phyloP scores from a whole-genome alignment of 768 basidiomycete genomes.

The Boletus tomentosulus region DNA sequence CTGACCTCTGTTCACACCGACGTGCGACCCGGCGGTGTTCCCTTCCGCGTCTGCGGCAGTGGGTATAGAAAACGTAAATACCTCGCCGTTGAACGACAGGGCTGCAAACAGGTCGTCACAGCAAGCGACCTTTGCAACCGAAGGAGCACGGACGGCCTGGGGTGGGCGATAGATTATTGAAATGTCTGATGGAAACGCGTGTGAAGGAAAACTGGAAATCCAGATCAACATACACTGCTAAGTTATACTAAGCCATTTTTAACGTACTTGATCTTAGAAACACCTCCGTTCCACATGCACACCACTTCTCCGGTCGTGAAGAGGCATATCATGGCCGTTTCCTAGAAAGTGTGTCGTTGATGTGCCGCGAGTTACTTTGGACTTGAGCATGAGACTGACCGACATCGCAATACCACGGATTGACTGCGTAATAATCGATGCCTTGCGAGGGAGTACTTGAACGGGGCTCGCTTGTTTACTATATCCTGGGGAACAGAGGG shows the following conservation, averaged over 20 bases:
- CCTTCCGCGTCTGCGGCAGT: conserved; percentile 30
- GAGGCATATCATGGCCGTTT: conserved; percentile 78
- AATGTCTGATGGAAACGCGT: conserved; percentile 73
- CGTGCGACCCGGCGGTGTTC: conserved; percentile 1
- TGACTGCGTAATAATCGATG: conserved; percentile 68
- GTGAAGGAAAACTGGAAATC: conserved; percentile 61
- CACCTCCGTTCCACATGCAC: conserved; percentile 73
- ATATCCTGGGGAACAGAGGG: conserved; percentile 49
- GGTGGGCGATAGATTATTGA: conserved; percentile 72
- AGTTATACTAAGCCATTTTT: not conserved
- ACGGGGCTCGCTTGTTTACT: conserved; percentile 69
- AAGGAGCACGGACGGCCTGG: conserved; percentile 62
- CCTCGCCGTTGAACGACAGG: conserved; percentile 81
- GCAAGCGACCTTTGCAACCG: conserved; percentile 73
- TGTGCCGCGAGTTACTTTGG: not conserved
- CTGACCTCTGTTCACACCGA: conserved; percentile 29
- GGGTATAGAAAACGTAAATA: conserved; percentile 72
- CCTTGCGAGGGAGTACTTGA: conserved; percentile 75
- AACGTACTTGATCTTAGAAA: conserved; percentile 68
- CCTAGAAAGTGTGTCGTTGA: conserved; percentile 40
- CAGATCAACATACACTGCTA: not conserved
- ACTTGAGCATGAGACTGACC: conserved; percentile 39
- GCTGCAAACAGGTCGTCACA: conserved; percentile 82
- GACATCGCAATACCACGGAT: conserved; percentile 73
- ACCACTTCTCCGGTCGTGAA: conserved; percentile 77